These are phyloP conservation scores for Aspergillus spinulosporus DNA, from an alignment of 2,329 filamentous ascomycete species.

Conservation along the genomic window DNA sequence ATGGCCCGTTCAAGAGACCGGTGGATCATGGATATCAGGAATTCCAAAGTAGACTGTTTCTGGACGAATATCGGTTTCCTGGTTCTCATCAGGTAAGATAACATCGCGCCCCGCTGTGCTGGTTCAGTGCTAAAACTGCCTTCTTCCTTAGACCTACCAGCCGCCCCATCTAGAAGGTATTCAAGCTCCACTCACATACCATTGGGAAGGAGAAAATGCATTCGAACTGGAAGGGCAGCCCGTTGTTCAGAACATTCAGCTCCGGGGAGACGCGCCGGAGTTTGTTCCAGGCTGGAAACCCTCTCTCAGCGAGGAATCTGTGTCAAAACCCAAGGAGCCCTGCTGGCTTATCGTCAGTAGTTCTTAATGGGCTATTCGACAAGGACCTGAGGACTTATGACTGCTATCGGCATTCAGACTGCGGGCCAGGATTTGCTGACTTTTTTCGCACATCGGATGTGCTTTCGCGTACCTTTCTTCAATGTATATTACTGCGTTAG, in stretches of 20 bases:
- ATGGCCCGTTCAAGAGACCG: background rate
- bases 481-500: background rate
- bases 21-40: conserved; percentile 3
- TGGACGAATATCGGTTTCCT: conserved; percentile 18
- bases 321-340: conserved; percentile 5
- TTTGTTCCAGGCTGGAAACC: conserved; percentile 19
- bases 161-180: conserved; percentile 5
- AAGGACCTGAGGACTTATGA: background rate
- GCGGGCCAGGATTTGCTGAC: background rate
- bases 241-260: conserved; percentile 5
- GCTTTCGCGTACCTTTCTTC: background rate
- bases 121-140: background rate
- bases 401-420: background rate
- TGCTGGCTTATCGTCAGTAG: conserved; percentile 14
- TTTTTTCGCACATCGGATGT: background rate
- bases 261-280: conserved; percentile 26
- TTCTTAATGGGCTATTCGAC: background rate
- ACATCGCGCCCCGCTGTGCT: background rate
- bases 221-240: background rate
- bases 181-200: background rate
- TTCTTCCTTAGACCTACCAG: conserved; percentile 10
- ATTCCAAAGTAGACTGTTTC: conserved; percentile 12
- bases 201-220: background rate
- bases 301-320: background rate
- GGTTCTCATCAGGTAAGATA: conserved; percentile 18